These are phyloP conservation scores for Naegleria fowleri DNA, from an alignment of 208 protist genomes.

Conservation along the genomic window DNA sequence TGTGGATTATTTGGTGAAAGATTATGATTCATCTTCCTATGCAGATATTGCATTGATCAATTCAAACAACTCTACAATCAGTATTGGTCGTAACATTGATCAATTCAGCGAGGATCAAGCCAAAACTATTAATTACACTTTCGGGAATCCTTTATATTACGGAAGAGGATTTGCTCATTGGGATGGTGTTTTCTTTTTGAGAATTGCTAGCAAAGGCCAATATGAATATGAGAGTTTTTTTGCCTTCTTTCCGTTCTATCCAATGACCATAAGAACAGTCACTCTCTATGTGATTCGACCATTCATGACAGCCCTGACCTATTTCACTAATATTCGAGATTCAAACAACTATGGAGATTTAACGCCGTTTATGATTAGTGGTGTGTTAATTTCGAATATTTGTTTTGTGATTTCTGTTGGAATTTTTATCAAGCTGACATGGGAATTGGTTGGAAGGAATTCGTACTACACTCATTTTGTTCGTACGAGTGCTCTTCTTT, in stretches of 20 bases:
- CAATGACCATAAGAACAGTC: background rate
- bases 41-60: background rate
- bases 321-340: background rate
- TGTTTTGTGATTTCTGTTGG: background rate
- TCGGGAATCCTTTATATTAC: background rate
- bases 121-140: background rate
- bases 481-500: background rate
- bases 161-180: background rate
- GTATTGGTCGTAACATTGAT: background rate
- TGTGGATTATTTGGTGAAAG: background rate
- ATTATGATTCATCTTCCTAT: slow-evolving; percentile 4
- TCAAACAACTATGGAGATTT: background rate
- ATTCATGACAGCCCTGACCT: background rate
- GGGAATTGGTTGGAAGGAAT: background rate
- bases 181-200: slow-evolving; percentile 14
- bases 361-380: background rate
- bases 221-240: slow-evolving; percentile 25
- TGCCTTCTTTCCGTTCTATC: slow-evolving; percentile 19
- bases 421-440: background rate
- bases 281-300: too few relatives aligned
- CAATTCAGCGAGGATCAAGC: background rate
- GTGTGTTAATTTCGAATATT: slow-evolving; percentile 8
- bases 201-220: background rate
- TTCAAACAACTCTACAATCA: too few relatives aligned
- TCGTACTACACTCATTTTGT: background rate